Base-by-base conservation (phyloP, 306 rosid species). In the Dalbergia cultrata region DNA sequence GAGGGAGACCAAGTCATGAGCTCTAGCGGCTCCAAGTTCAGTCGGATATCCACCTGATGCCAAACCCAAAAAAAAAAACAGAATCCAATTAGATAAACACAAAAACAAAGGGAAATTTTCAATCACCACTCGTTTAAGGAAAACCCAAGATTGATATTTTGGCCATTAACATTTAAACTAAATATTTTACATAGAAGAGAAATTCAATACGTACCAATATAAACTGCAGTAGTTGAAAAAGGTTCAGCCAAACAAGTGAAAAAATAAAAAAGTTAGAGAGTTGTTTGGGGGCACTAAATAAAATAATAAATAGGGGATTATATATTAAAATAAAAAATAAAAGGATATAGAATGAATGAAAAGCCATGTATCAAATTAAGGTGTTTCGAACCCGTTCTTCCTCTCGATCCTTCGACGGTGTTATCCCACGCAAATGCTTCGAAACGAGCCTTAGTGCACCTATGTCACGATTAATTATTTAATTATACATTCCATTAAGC, bases 351-450 rank as follows among this genome's bases (percentile, higher is more conserved):
- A 81, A 54, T 54, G 14, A 47, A 47, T 6, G 58, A 43, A 33
- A 63, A 50, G 1, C 9, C 14, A 6, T 10, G 37, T 61, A 70
- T 9, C 1, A 4, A 19, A 52, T 5, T 37, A 37, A 43, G 47
- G 47, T 43, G 11, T 43, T 61, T 60, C 60, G 13, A 66, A 87
- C 89, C 83, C 63, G 82, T 4, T 26, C 44, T 72, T 50, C 71
- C 70, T 17, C 0, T 79, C 43, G 35, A 73, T 50, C 61, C 52
- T 56, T 59, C 68, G 17, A 59, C 33, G 0, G 78, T 72, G 45
- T 52, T 78, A 69, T 83, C 87, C 91, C 87, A 69, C 22, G 65
- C 34, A 85, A 72, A 88, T 13, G 87, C 91, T 62, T 82, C 87
- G 7, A 19, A 88, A 35, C 84, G 86, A 1, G 56, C 14, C 0